Base-by-base conservation (phyloP, 2,329 filamentous ascomycete species). In the Aspergillus sp. region DNA sequence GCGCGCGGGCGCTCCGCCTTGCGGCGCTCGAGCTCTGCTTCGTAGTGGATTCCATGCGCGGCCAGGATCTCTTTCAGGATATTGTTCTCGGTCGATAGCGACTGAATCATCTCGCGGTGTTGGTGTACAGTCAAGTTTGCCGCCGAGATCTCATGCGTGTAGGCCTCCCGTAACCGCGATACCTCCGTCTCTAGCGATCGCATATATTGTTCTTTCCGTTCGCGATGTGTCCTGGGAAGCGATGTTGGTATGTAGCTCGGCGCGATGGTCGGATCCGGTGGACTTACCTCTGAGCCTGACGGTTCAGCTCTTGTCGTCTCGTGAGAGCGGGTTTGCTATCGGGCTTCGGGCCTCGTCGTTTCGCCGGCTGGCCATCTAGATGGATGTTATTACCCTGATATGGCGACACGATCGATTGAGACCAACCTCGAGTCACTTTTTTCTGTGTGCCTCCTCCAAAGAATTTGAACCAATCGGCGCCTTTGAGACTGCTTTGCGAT, bases 201-300 rank as follows among this genome's bases (percentile, higher is more conserved):
- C 77, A 97, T 95, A 71, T 97, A 97, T 64, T 91, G 82, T 74
- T 97, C 94, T 71, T 97, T 97, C 61, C 94, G 86, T 75, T 97
- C 94, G 51, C 94, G 91, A 73, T 99, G 94, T 16, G 94, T 97
- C 68, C 94, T 96, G 19, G 16, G 36, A 9, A 13, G n/a, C 16
- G 34, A n/a, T 7, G 43, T 55, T 53, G 47, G 53, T 34, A 49
- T 68, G 34, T 19, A 14, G 14, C 29, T 38, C 52, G 38, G 20
- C 40, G 19, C 16, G 11, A 42, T 42, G 11, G 40, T 5, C 16
- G 16, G 9, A 4, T 13, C 40, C n/a, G 3, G 11, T 42, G 3
- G 9, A 42, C 40, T 13, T 83, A 95, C 92, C 92, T 88, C 73
- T 97, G 94, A 25, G 94, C 94, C 76, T 97, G 93, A 58, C 94